phyloP scores from a whole-genome alignment of 768 basidiomycete species.

The Termitomyces sp. region DNA sequence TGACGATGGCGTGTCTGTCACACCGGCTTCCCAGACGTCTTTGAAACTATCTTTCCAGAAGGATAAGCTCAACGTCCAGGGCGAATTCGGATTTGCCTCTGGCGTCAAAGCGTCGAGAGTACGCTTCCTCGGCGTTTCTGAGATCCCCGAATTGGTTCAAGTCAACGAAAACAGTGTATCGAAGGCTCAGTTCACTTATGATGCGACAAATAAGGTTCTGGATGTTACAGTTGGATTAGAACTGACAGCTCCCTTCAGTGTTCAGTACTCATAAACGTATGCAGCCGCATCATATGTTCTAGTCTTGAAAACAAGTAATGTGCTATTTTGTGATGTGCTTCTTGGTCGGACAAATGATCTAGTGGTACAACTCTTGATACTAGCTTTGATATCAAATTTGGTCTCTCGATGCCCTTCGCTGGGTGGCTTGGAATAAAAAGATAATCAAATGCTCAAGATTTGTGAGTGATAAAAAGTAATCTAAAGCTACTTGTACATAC shows the following conservation, averaged over 20 bases:
- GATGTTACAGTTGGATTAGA: constrained; percentile 33
- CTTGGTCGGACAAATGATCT: background rate
- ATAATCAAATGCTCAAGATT: background rate
- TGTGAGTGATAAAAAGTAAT: background rate
- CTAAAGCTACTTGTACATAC: background rate
- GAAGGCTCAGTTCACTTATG: constrained; percentile 21
- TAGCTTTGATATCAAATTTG: too few relatives aligned
- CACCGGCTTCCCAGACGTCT: constrained; percentile 23
- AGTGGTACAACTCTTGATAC: background rate
- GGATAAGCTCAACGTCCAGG: constrained; percentile 26
- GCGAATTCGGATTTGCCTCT: constrained; percentile 28
- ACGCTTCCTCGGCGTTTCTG: constrained; percentile 30
- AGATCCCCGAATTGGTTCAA: constrained; percentile 22
- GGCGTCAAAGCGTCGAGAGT: constrained; percentile 32
- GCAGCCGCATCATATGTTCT: background rate
- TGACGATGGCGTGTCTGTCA: constrained; percentile 57
- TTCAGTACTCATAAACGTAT: constrained; percentile 13
- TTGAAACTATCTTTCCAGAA: constrained; percentile 27
- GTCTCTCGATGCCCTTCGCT: background rate
- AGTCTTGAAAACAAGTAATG: background rate
- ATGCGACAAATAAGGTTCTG: constrained; percentile 35
- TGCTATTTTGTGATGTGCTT: background rate
- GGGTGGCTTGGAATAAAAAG: too few relatives aligned
- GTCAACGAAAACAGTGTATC: constrained; percentile 22
- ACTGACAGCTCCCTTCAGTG: constrained; percentile 28